These are phyloP conservation scores for Hypoxylon cercidicola DNA, from an alignment of 495 filamentous ascomycete genomes.

Conservation along the genomic window DNA sequence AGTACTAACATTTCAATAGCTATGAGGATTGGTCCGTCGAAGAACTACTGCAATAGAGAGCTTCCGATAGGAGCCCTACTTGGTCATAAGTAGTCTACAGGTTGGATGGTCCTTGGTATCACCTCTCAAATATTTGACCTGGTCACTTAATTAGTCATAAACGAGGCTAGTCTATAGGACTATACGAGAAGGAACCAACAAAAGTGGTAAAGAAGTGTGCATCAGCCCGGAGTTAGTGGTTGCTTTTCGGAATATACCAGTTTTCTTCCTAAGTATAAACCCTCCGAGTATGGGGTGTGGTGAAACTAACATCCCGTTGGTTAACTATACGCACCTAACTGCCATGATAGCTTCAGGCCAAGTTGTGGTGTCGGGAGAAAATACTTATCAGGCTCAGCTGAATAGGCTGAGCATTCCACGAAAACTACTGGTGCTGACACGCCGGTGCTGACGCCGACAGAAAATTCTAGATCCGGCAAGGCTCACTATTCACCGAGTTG, in stretches of 20 bases:
- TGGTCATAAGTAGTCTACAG: background rate
- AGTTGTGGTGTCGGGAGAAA: constrained; percentile 7
- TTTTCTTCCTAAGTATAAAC: constrained; percentile 13
- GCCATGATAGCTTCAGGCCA: constrained; percentile 5
- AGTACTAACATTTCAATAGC: constrained; percentile 58
- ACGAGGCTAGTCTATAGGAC: constrained; percentile 15
- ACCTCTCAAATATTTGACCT: constrained; percentile 9
- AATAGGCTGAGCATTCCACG: constrained; percentile 2
- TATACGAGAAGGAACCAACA: constrained; percentile 15
- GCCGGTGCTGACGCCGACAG: constrained; percentile 10
- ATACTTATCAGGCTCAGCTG: constrained; percentile 10
- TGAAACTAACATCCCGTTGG: constrained; percentile 3
- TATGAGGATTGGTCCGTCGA: constrained; percentile 99
- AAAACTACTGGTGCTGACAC: background rate
- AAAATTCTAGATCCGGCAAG: constrained; percentile 15
- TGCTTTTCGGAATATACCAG: constrained; percentile 41
- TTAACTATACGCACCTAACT: constrained; percentile 12
- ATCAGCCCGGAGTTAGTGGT: constrained; percentile 47
- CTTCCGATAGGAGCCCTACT: constrained; percentile 1
- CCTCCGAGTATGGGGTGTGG: constrained; percentile 4
- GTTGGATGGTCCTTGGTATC: background rate
- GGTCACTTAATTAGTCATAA: constrained; percentile 9
- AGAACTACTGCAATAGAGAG: constrained; percentile 73
- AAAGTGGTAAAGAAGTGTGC: constrained; percentile 33
- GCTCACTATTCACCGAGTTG: constrained; percentile 12